phyloP scores from a whole-genome alignment of 129 eudicot species.

The Tagetes patula region DNA sequence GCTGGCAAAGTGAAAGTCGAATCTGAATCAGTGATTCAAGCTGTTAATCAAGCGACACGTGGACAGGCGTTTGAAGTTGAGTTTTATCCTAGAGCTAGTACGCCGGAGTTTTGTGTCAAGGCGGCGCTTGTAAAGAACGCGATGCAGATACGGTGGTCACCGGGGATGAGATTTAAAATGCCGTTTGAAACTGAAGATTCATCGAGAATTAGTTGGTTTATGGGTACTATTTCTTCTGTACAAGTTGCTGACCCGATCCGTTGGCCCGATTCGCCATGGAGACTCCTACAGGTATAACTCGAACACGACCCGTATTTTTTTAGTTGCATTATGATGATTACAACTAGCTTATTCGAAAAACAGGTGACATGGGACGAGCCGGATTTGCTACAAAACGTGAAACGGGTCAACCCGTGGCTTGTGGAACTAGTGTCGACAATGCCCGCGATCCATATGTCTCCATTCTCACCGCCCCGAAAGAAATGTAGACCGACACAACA shows the following conservation, averaged over 20 bases:
- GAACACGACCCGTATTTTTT: background rate
- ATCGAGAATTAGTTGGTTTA: constrained; percentile 93
- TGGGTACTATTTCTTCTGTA: constrained; percentile 89
- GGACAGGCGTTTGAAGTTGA: constrained; percentile 78
- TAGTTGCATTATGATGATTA: background rate
- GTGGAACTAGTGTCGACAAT: constrained; percentile 92
- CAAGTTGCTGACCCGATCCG: constrained; percentile 84
- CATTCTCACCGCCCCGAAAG: constrained; percentile 91
- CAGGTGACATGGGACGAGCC: constrained; percentile 99
- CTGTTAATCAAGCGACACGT: constrained; percentile 58
- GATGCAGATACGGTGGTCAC: constrained; percentile 81
- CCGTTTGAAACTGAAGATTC: constrained; percentile 98
- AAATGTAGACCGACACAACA: constrained; percentile 68
- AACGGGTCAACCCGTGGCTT: constrained; percentile 92
- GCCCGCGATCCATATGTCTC: constrained; percentile 83
- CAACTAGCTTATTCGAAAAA: background rate
- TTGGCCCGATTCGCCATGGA: constrained; percentile 99
- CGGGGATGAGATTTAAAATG: constrained; percentile 97
- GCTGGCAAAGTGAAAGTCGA: constrained; percentile 53
- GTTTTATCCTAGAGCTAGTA: constrained; percentile 90
- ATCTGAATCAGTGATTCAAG: constrained; percentile 73
- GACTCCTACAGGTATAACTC: constrained; percentile 77
- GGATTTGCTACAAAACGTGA: constrained; percentile 91
- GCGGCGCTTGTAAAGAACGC: constrained; percentile 76
- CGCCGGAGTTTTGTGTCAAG: constrained; percentile 92